Base-by-base conservation (phyloP, 352 stramenopile genomes). In the Globisporangium echinulatum region DNA sequence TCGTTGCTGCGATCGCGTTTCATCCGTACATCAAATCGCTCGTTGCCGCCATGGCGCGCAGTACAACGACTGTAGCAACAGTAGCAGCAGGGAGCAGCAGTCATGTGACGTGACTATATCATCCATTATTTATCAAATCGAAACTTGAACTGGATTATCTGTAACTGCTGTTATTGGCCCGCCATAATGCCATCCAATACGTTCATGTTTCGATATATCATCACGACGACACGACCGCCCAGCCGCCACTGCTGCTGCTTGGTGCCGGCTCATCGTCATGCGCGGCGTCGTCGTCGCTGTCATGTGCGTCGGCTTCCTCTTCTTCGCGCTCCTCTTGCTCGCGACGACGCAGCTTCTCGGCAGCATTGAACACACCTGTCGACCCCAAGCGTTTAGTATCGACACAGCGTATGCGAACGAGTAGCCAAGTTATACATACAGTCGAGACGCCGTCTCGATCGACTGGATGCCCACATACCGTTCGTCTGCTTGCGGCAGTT, bases 401-500 rank as follows among this genome's bases (percentile, higher is more conserved):
- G 25, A 33, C 25, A 33, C 25, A 33, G 25, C 2, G 0, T 33
- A 33, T 33, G 25, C 25, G 25, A 33, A 1, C 25, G 25, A 33
- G 25, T 33, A 33, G 25, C 25, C 25, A 33, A 33, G 25, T 33
- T 3, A 33, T 33, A 33, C 25, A 33, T 33, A 33, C 25, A 33
- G 25, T 33, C 25, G 25, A 33, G 25, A 33, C 2, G 25, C 25
- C 25, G 25, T 33, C 7, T 42, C 46, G 37, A 55, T 46, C 7
- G 53, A 58, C 25, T 17, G 8, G 10, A 15, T 52, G 4, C 46
- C 42, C 39, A 14, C 33, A 19, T 14, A 89, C 82, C 91, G 67
- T 96, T 94, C 11, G 94, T 98, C 65, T 98, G 89, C 60, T 97
- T 98, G 54, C 81, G 78, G 72, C 96, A 99, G 62, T 98, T 94